Evolutionary conservation across 306 rosid species (phyloP).

Genomic region (Bauhinia variegata): DNA sequence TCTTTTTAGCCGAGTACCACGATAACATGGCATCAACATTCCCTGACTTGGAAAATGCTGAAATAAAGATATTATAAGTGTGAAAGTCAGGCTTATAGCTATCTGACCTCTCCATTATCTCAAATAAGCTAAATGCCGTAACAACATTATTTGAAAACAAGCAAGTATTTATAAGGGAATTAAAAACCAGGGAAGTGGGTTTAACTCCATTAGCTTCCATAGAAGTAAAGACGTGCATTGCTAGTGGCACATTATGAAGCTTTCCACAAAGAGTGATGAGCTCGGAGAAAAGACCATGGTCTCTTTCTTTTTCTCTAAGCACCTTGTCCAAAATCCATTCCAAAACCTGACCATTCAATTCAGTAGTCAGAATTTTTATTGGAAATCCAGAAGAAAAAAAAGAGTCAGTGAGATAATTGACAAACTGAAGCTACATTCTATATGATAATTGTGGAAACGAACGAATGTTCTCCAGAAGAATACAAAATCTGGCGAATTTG

Average conservation of each 20-base stretch:
- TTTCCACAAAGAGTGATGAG: conserved; percentile 62
- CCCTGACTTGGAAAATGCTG: conserved; percentile 50
- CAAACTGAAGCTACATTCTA: not conserved
- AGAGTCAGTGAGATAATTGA: not conserved
- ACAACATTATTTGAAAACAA: conserved; percentile 54
- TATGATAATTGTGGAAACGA: conserved; percentile 2
- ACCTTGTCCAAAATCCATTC: conserved; percentile 76
- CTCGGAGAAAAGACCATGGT: conserved; percentile 48
- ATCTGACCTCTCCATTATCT: conserved; percentile 67
- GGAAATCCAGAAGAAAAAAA: conserved; percentile 21
- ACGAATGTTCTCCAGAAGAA: not conserved
- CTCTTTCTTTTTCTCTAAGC: conserved; percentile 50
- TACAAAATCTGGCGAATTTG: not conserved
- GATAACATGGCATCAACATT: conserved; percentile 58
- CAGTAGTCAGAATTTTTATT: conserved; percentile 12
- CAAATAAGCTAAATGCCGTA: conserved; percentile 63
- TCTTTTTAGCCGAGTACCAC: conserved; percentile 60
- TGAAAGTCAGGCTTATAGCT: conserved; percentile 53
- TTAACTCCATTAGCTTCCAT: conserved; percentile 67
- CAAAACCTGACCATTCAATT: conserved; percentile 57
- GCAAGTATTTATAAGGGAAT: conserved; percentile 65
- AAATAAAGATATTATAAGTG: conserved; percentile 55
- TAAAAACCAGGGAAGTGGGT: conserved; percentile 55
- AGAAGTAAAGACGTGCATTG: conserved; percentile 59
- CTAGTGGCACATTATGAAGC: conserved; percentile 48